Conservation (phyloP, 169 alveolate genomes). For the Blepharisma undulans region DNA sequence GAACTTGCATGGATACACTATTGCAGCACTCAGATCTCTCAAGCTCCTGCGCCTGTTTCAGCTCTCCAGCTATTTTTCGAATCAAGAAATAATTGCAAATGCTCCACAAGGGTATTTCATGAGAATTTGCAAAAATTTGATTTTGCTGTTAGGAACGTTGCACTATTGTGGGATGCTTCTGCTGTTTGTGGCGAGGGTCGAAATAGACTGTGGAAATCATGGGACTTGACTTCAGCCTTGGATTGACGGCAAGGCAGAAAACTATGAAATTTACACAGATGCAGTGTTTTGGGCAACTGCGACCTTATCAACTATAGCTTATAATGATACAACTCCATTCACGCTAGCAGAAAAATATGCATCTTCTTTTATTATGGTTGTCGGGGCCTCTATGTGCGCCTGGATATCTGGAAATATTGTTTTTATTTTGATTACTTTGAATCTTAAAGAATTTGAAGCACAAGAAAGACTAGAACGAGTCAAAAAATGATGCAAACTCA, state of each 20-base stretch:
- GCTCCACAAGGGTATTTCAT: constrained; percentile 8
- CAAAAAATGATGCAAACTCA: constrained; percentile 39
- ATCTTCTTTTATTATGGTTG: constrained; percentile 44
- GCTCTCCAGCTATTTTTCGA: constrained; percentile 38
- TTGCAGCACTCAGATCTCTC: constrained; percentile 42
- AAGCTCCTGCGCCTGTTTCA: constrained; percentile 45
- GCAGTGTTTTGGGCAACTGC: constrained; percentile 56
- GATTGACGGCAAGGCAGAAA: constrained; percentile 30
- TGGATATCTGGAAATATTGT: constrained; percentile 56
- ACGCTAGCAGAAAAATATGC: constrained; percentile 47
- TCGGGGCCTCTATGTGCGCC: constrained; percentile 61
- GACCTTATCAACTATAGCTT: constrained; percentile 59
- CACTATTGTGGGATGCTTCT: constrained; percentile 59
- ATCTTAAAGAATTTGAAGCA: constrained; percentile 38
- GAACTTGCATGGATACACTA: constrained; percentile 13
- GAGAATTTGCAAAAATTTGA: constrained; percentile 21
- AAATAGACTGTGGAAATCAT: constrained; percentile 30
- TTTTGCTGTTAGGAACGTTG: constrained; percentile 34
- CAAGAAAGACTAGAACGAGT: constrained; percentile 47
- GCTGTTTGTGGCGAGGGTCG: constrained; percentile 55
- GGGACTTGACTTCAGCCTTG: constrained; percentile 38
- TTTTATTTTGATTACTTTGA: constrained; percentile 36
- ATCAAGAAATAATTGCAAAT: constrained; percentile 9
- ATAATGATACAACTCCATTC: constrained; percentile 51
- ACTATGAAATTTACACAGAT: constrained; percentile 53